Base-by-base conservation (phyloP, 2,329 filamentous ascomycete genomes). In the Incumbomyces delicatus region DNA sequence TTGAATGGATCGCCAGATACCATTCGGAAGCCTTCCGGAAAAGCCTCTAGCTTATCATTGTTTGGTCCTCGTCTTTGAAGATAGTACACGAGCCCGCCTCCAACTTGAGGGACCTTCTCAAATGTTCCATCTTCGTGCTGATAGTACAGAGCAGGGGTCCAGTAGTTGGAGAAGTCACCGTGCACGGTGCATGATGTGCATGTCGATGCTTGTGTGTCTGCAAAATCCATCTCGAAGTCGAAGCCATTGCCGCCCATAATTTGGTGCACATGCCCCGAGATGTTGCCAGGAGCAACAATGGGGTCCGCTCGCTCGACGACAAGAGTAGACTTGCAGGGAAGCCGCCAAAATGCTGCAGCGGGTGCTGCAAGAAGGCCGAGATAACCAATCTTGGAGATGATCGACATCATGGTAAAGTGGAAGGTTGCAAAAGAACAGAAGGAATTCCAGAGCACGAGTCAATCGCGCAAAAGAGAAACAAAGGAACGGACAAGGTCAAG, bases 91-190 rank as follows among this genome's bases (percentile, higher is more conserved):
- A 85, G 67, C 37, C 61, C 69, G 46, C 76, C 74, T 12, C 75
- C 75, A 36, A 67, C 62, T 44, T 75, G 68, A 7, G 79, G 72
- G 14, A 88, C 84, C 31, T 74, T 72, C 62, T 81, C 76, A 55
- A 86, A 78, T 43, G 72, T 74, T 41, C 76, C 76, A 53, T 80
- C 77, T 55, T 74, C 67, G 57, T 78, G 73, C 53, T 83, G 63
- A 56, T 82, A 87, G 66, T 81, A 88, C 2, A 89, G 67, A 22
- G 72, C 70, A 1, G 85, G 84, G 47, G 81, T 79, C 85, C 85
- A 89, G 70, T 90, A 89, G 64, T 83, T 83, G 56, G 77, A 83
- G 60, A 78, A 72, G 65, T 88, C 84, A 46, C 76, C 77, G 57
- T 74, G 78, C 60, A 85, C 72, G 50, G 74, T 73, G 61, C 85